Evolutionary conservation across 2,329 filamentous ascomycete genomes (phyloP).

Genomic region (Pseudopyrenochaeta lycopersici): DNA sequence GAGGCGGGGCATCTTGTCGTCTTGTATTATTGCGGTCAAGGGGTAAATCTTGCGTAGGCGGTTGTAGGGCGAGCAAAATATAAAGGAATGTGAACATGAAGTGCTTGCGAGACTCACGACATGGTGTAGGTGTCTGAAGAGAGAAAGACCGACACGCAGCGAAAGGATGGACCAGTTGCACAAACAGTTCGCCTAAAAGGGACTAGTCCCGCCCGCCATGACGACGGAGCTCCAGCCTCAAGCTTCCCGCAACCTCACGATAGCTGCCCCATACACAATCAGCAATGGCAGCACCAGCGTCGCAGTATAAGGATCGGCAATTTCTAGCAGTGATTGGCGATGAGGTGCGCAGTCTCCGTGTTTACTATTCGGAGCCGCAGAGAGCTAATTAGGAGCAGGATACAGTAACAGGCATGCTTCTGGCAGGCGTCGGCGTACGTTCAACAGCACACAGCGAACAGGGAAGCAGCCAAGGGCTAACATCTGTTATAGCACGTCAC

Average conservation of each 20-base stretch:
- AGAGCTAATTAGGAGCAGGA: slow-evolving; percentile 66
- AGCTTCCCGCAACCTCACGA: slow-evolving; percentile 27
- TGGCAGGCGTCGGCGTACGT: slow-evolving; percentile 91
- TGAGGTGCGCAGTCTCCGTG: slow-evolving; percentile 68
- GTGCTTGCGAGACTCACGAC: slow-evolving; percentile 26
- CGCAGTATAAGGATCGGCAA: slow-evolving; percentile 80
- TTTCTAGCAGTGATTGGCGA: slow-evolving; percentile 98
- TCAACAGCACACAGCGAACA: not conserved
- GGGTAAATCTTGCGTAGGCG: not conserved
- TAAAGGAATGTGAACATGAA: not conserved
- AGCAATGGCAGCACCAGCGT: slow-evolving; percentile 67
- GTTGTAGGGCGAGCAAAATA: not conserved
- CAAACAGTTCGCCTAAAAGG: slow-evolving; percentile 35
- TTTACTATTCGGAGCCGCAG: not conserved
- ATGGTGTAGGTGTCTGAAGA: slow-evolving; percentile 25
- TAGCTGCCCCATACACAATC: slow-evolving; percentile 18
- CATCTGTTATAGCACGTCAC: slow-evolving; percentile 79
- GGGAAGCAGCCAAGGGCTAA: slow-evolving; percentile 5
- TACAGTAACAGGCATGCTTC: slow-evolving; percentile 92
- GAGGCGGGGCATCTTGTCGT: slow-evolving; percentile 72
- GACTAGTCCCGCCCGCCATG: slow-evolving; percentile 33
- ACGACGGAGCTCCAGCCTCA: slow-evolving; percentile 30
- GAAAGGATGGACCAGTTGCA: slow-evolving; percentile 13
- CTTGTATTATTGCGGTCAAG: slow-evolving; percentile 1
- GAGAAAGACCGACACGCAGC: slow-evolving; percentile 12